Evolutionary conservation across 1,284 basidiomycete genomes (phyloP), one percentile per base, ranked within the genome.

Genomic region (Microbotryum scabiosae): DNA sequence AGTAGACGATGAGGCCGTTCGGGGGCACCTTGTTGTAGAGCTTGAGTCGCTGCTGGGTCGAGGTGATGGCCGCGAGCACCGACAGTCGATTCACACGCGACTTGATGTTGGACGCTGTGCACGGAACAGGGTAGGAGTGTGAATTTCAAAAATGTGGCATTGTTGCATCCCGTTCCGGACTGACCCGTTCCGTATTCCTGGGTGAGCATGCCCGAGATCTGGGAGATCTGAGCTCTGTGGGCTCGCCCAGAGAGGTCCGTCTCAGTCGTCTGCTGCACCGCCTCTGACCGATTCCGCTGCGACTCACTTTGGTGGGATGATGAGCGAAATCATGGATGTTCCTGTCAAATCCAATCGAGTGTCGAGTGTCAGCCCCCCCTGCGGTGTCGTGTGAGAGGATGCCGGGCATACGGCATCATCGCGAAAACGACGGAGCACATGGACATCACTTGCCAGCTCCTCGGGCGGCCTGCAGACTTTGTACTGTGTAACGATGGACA

Each of bases 321-420:
- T 94, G 71, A 98, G 82, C 76, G 88, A 91, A 80, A 99, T 98
- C 94, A 98, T 98, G 72, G 91, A 96, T 61, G 94, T 98, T 69
- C 94, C 94, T 65, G 55, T 10, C 8, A 5, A 1, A 18, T 18
- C 10, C 26, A 30, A 9, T 20, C 20, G 8, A 20, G 36, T 41
- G n/a, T 41, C 14, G 16, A 16, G 36, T 41, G 36, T 41, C 5
- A 41, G 36, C 10, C 30, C 30, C 30, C n/a, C n/a, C n/a, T n/a
- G n/a, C n/a, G 30, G 10, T 4, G 36, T 41, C 14, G 36, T 41
- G 36, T 41, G 36, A 41, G 36, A 10, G 36, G 10, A 30, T 1
- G 30, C 30, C 36, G 36, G 5, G 36, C 14, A 41, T 5, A 32
- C 16, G 14, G 36, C 28, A 16, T 16, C 36, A 41, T 41, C 36